Conservation (phyloP, 768 basidiomycete genomes). For the Cystobasidium tubakii region DNA sequence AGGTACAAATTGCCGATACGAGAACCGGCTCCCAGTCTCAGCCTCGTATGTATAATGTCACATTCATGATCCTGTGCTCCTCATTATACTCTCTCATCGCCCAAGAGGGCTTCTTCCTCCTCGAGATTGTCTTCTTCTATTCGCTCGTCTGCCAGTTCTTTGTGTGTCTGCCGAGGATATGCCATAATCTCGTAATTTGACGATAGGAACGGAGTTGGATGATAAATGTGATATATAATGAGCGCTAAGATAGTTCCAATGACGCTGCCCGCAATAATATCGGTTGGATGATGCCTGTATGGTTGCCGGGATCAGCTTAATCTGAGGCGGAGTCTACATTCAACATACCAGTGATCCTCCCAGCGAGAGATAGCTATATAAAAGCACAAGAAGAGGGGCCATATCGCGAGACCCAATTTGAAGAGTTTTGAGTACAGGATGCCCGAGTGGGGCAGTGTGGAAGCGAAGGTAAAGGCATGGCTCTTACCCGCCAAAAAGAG, state of each 20-base stretch:
- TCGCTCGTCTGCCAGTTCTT: conserved; percentile 8
- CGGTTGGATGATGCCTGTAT: conserved; percentile 35
- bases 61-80: too few species aligned
- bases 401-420: conserved; percentile 38
- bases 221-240: conserved; percentile 30
- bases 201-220: conserved; percentile 32
- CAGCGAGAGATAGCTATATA: conserved; percentile 40
- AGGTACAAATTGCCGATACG: too few species aligned
- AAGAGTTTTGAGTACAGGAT: conserved; percentile 41
- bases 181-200: conserved; percentile 32
- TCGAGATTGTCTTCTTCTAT: neutral
- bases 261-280: conserved; percentile 35
- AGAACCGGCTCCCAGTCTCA: too few species aligned
- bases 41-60: neutral
- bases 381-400: conserved; percentile 39
- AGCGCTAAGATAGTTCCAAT: conserved; percentile 28
- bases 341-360: conserved; percentile 39
- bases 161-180: conserved; percentile 26
- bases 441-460: conserved; percentile 36
- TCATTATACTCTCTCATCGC: conserved; percentile 1
- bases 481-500: conserved; percentile 43
- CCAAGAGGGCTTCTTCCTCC: conserved; percentile 18
- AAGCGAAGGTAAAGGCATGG: conserved; percentile 42
- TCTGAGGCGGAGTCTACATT: neutral
- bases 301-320: neutral